Base-by-base conservation (phyloP, 2,329 filamentous ascomycete species). In the Ilyonectria sp. region DNA sequence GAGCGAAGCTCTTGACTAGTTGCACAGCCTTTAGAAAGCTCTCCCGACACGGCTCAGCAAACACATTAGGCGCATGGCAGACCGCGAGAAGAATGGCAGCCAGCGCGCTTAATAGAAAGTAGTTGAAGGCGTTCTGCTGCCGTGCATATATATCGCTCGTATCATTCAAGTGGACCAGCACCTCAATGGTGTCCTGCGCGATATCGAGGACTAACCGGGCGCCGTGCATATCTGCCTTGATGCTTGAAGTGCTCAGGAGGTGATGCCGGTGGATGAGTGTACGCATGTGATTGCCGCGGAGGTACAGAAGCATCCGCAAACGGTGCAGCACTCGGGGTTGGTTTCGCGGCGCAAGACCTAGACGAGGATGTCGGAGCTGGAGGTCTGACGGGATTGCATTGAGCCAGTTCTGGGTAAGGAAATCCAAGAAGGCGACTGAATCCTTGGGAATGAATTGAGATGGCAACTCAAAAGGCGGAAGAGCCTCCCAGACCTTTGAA, bases 401-500 rank as follows among this genome's bases (percentile, higher is more conserved):
- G 10, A 85, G 76, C 84, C 84, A 86, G 60, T 84, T 80, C 65
- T 82, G 81, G 0, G 84, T 82, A 61, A 80, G 79, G 10, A 81
- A 75, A 56, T 85, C 84, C 6, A 86, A 69, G 11, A 79, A 78
- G 0, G 79, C 75, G 23, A 79, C 82, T 0, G 79, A 79, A 33
- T 85, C 83, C 0, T 80, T 76, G 0, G 79, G 79, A 1, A 81
- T 83, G 58, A 74, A 66, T 54, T 80, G 64, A 35, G 78, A 78
- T 4, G 74, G 63, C 31, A 80, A 58, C 47, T 79, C 80, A 71
- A 84, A 75, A 10, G 77, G 75, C 21, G 73, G 83, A 1, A 86
- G 79, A 0, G 84, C 77, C 0, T 82, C 81, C 84, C 84, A 85
- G 7, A 86, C 80, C 57, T 82, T 83, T 2, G 84, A 82, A 58